Evolutionary conservation across 768 basidiomycete genomes (phyloP), one percentile per base, ranked within the genome.

Genomic region (Boletus rubroflammeus): DNA sequence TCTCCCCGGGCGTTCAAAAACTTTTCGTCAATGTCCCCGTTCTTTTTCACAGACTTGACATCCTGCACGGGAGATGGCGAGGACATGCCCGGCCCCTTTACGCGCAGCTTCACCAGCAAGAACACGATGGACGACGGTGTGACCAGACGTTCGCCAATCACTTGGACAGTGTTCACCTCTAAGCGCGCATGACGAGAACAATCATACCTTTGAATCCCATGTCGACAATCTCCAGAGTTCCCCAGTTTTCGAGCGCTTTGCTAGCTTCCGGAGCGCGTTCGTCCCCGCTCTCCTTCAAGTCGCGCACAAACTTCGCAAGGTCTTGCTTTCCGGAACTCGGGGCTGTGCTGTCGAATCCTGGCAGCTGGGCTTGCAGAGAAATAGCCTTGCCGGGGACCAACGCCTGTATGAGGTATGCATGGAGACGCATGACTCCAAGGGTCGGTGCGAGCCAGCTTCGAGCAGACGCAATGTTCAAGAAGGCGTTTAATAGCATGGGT

Each of bases 391-490:
- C 79, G 2, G 88, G 88, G 4, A 82, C 73, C 19, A 94, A 73
- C 0, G 92, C 97, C 72, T 99, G 97, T 0, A 83, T 79, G 32
- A 99, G 76, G 69, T 85, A 84, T 5, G 90, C 82, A 60, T 95
- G 88, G 26, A 99, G 73, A 36, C 86, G 86, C 82, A 97, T 89
- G 62, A 86, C 77, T 29, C 81, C 75, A 35, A 95, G 74, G 0
- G 91, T 85, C 1, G 93, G 87, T 5, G 80, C 65, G 9, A 98
- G 82, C 95, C 95, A 99, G 65, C 85, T 93, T 59, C 93, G 91
- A 0, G 94, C 81, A 19, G 90, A 79, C 0, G 88, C 79, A 57
- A 97, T 90, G 61, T 83, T 88, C 50, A 95, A 79, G 25, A 98
- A 76, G 0, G 93, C 90, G 44, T 80, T 88, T 28, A 96, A 79